phyloP scores from a whole-genome alignment of 257 asterid genomes.

The Przewalskia tangutica region DNA sequence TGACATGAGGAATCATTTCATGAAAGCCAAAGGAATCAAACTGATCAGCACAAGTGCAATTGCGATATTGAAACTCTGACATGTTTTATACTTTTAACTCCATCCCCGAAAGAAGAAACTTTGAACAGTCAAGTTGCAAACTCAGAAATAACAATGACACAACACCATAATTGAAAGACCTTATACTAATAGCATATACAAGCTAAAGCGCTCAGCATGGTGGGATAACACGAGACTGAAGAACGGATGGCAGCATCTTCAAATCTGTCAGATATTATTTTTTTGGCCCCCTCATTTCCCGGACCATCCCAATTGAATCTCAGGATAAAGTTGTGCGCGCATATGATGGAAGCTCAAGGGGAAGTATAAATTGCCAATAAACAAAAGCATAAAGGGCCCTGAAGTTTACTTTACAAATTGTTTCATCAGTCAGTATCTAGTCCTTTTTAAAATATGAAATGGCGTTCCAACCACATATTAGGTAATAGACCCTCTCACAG shows the following conservation, averaged over 20 bases:
- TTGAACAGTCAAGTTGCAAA: background rate
- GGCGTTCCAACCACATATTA: background rate
- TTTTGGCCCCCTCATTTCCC: background rate
- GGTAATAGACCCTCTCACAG: background rate
- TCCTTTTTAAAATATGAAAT: background rate
- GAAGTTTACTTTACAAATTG: background rate
- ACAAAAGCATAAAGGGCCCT: background rate
- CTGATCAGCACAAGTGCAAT: background rate
- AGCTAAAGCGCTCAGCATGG: background rate
- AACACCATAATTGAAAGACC: background rate
- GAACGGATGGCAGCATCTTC: background rate
- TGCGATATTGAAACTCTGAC: background rate
- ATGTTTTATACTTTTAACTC: background rate
- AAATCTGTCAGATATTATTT: background rate
- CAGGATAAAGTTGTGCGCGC: background rate
- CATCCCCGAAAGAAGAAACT: background rate
- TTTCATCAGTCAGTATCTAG: background rate
- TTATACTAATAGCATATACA: background rate
- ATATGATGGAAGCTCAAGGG: background rate
- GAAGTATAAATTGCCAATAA: background rate
- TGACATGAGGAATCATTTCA: background rate
- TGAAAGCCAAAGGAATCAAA: background rate
- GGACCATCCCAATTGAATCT: background rate
- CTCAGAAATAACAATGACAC: background rate
- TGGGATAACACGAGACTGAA: background rate